Evolutionary conservation across 176 grass and related monocot genomes (phyloP).

Genomic region (Thalia dealbata): DNA sequence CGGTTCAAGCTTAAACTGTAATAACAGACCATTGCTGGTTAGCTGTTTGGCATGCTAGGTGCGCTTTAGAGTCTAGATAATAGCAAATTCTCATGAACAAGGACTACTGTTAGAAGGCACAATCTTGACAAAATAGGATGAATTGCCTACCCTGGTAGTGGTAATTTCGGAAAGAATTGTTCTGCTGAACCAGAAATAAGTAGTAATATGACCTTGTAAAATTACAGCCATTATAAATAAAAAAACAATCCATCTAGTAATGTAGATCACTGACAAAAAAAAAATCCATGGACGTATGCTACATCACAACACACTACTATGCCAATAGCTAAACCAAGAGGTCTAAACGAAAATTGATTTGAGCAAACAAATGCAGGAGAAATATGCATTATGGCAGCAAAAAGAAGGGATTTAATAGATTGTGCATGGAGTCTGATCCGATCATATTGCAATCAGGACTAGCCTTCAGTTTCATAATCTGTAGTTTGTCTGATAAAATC

Average conservation of each 20-base stretch:
- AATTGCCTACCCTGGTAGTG: neutral
- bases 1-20: neutral
- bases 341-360: neutral
- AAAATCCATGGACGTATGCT: no score
- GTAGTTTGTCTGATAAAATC: constrained; percentile 30
- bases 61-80: neutral
- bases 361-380: neutral
- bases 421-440: neutral
- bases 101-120: neutral
- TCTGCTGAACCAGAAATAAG: neutral
- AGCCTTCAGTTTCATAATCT: neutral
- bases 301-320: neutral
- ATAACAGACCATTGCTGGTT: neutral
- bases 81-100: neutral
- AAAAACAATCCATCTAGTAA: no score
- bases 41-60: neutral
- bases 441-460: no score
- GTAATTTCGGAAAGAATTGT: neutral
- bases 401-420: neutral
- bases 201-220: neutral
- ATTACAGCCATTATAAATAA: neutral
- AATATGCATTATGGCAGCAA: no score
- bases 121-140: neutral
- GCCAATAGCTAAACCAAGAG: neutral
- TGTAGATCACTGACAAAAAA: no score